A percentile compares a stretch with the other conserved stretches of the same genome.
Evolutionary conservation across 306 rosid genomes (phyloP).

Genomic region (Mucuna pruriens): DNA sequence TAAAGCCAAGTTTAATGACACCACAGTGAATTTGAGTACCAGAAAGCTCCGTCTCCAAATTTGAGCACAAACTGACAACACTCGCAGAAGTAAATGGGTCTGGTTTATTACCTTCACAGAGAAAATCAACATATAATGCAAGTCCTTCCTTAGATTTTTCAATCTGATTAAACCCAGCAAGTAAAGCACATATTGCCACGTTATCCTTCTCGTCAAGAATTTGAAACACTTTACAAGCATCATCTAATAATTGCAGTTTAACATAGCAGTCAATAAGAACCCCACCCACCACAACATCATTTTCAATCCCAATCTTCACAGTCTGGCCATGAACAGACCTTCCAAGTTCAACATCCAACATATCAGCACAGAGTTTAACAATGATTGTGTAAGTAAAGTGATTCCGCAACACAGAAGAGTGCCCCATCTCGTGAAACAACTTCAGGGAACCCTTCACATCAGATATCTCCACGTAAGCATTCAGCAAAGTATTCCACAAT

Average conservation of each 20-base stretch:
- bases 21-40: conserved; percentile 52
- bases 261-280: conserved; percentile 48
- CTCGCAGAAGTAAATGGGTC: conserved; percentile 45
- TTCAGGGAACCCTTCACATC: conserved; percentile 42
- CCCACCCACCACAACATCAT: conserved; percentile 48
- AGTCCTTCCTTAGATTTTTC: conserved; percentile 46
- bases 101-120: conserved; percentile 47
- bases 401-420: conserved; percentile 30
- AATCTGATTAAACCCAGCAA: conserved; percentile 51
- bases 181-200: conserved; percentile 47
- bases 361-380: conserved; percentile 44
- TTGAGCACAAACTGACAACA: conserved; percentile 47
- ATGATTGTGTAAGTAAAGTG: conserved; percentile 41
- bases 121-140: conserved; percentile 38
- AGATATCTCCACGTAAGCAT: conserved; percentile 42
- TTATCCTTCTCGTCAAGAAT: conserved; percentile 51
- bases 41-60: conserved; percentile 26
- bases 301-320: conserved; percentile 48
- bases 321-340: conserved; percentile 47
- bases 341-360: conserved; percentile 46
- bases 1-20: conserved; percentile 47
- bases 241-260: conserved; percentile 43
- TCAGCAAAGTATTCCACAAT: conserved; percentile 50
- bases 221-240: conserved; percentile 40
- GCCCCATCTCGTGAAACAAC: conserved; percentile 41